Conservation (phyloP, 192 early-diverging fungal species). For the Backusella australiensis region DNA sequence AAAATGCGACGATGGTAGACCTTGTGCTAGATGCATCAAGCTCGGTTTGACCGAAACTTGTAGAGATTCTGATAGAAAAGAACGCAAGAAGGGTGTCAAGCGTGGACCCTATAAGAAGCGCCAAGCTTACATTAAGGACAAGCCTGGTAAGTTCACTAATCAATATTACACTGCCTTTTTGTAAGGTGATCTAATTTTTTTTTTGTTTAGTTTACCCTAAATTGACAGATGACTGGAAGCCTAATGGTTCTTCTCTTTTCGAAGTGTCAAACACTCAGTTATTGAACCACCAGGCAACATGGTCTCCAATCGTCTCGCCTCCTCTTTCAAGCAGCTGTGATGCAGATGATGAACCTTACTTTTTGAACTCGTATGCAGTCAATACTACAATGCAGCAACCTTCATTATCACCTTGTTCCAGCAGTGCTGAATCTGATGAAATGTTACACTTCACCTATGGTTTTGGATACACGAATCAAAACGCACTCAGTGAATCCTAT, state of each 20-base stretch:
- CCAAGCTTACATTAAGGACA: slow-evolving; percentile 13
- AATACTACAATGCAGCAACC: background rate
- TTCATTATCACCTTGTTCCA: slow-evolving; percentile 5
- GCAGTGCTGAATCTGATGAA: slow-evolving; percentile 17
- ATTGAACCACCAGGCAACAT: background rate
- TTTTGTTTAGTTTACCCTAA: slow-evolving; percentile 8
- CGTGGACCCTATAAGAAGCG: slow-evolving; percentile 80
- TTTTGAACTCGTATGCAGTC: background rate
- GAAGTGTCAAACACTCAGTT: slow-evolving; percentile 7
- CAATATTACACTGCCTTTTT: background rate
- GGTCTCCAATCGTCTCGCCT: slow-evolving; percentile 4
- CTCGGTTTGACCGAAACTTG: slow-evolving; percentile 66
- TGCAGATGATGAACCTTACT: background rate
- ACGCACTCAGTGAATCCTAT: background rate
- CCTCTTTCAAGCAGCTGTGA: background rate
- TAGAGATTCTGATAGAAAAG: slow-evolving; percentile 75
- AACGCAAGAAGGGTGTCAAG: slow-evolving; percentile 80
- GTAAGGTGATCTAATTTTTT: background rate
- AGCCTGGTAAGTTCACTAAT: slow-evolving; percentile 9
- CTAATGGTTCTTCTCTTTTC: background rate
- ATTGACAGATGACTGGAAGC: slow-evolving; percentile 7
- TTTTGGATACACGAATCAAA: slow-evolving; percentile 14
- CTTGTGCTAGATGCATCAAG: slow-evolving; percentile 80
- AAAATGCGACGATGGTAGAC: slow-evolving; percentile 85
- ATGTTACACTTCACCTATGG: slow-evolving; percentile 1